Evolutionary conservation across 1,139 yeast species (phyloP).

Genomic region (Hyphopichia fennica): DNA sequence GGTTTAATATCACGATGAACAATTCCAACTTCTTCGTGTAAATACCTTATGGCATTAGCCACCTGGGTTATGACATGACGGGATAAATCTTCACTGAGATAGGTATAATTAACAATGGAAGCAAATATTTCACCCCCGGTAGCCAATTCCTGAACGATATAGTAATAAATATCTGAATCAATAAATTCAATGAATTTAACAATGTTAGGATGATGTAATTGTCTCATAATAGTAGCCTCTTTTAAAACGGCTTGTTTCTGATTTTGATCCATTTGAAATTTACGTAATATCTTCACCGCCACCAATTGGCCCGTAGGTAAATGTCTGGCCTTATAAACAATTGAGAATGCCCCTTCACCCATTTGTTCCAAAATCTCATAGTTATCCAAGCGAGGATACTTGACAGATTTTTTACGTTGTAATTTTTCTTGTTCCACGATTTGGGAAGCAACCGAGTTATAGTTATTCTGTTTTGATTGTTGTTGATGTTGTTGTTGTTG

Average conservation of each 20-base stretch:
- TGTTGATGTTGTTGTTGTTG: slow-evolving; percentile 10
- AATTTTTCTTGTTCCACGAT: slow-evolving; percentile 63
- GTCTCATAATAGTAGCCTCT: slow-evolving; percentile 61
- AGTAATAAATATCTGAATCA: slow-evolving; percentile 49
- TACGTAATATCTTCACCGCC: slow-evolving; percentile 62
- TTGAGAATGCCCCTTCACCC: slow-evolving; percentile 95
- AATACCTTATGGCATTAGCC: slow-evolving; percentile 47
- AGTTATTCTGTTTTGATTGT: slow-evolving; percentile 14
- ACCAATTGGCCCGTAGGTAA: slow-evolving; percentile 51
- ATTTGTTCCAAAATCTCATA: slow-evolving; percentile 64
- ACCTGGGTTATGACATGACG: slow-evolving; percentile 54
- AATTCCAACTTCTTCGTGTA: slow-evolving; percentile 57
- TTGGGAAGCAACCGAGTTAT: slow-evolving; percentile 56
- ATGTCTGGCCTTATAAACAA: slow-evolving; percentile 72
- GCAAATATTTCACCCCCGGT: slow-evolving; percentile 59
- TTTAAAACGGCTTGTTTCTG: slow-evolving; percentile 56
- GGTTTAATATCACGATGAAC: slow-evolving; percentile 62
- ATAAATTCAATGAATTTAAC: slow-evolving; percentile 50
- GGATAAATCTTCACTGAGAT: slow-evolving; percentile 54
- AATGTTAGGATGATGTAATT: slow-evolving; percentile 50
- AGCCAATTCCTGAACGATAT: slow-evolving; percentile 54
- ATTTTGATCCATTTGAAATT: slow-evolving; percentile 53
- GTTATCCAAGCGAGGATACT: slow-evolving; percentile 45
- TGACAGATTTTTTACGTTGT: slow-evolving; percentile 32
- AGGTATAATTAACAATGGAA: slow-evolving; percentile 56